Conservation (phyloP, 106 monocot species). For the Acanthochlamys bracteata region DNA sequence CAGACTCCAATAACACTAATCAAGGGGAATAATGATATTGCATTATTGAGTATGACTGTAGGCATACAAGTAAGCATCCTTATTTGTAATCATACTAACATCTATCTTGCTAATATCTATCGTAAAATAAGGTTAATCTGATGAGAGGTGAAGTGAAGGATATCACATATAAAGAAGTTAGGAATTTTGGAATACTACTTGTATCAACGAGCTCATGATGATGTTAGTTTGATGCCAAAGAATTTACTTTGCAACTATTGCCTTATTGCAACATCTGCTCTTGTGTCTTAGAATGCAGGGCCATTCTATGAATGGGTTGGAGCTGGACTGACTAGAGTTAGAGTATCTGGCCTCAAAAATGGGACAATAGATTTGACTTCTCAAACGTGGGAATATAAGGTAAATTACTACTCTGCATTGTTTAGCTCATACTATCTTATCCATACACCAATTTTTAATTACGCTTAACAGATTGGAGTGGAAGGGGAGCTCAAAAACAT, state of each 20-base stretch:
- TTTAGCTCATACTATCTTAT: not conserved
- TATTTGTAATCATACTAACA: not conserved
- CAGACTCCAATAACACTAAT: conserved; percentile 51
- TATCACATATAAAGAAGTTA: no score
- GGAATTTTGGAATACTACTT: no score
- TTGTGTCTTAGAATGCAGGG: conserved; percentile 61
- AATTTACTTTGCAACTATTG: no score
- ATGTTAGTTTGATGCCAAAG: no score
- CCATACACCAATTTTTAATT: not conserved
- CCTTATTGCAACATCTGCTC: no score
- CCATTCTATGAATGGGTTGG: conserved; percentile 96
- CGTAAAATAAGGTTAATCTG: no score
- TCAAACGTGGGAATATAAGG: conserved; percentile 73
- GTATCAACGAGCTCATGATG: no score
- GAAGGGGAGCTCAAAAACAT: conserved; percentile 62
- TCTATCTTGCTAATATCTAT: not conserved
- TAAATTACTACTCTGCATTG: conserved; percentile 21
- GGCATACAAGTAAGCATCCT: conserved; percentile 73
- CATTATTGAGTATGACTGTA: conserved; percentile 90
- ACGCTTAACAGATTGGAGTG: conserved; percentile 56
- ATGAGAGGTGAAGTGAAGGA: no score
- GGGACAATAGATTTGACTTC: conserved; percentile 69
- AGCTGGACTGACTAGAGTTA: conserved; percentile 81
- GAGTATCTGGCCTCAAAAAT: conserved; percentile 66
- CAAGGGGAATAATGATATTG: conserved; percentile 70